A percentile compares a stretch with the other conserved stretches of the same genome.
Conservation (phyloP, 768 basidiomycete genomes). For the Neoboletus brunneissimus region DNA sequence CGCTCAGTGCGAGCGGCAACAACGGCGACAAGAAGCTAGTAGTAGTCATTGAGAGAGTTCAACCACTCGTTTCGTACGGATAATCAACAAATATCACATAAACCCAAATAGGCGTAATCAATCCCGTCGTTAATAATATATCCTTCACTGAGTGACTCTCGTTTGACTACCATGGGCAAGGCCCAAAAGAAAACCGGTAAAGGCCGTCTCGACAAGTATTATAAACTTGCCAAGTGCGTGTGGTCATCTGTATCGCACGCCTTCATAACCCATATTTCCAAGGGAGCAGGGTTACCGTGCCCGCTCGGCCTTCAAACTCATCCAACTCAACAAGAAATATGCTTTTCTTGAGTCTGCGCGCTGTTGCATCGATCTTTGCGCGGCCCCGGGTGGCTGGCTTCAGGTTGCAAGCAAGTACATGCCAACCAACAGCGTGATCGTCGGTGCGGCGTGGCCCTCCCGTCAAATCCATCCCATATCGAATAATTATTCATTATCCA, state of each 20-base stretch:
- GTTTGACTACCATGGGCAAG: slow-evolving; percentile 53
- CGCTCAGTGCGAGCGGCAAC: slow-evolving; percentile 14
- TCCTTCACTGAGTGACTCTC: background rate
- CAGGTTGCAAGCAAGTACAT: slow-evolving; percentile 98
- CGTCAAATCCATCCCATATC: slow-evolving; percentile 3
- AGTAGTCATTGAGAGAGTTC: slow-evolving; percentile 18
- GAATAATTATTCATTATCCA: slow-evolving; percentile 28
- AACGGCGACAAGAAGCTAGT: slow-evolving; percentile 30
- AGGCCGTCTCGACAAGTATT: slow-evolving; percentile 95
- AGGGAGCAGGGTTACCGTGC: slow-evolving; percentile 99
- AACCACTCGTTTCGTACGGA: background rate
- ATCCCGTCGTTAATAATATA: background rate
- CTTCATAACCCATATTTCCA: slow-evolving; percentile 10
- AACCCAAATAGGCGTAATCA: slow-evolving; percentile 19
- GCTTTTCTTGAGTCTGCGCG: slow-evolving; percentile 82
- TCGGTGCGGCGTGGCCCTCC: slow-evolving; percentile 53
- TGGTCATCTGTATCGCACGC: slow-evolving; percentile 3
- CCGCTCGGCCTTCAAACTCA: slow-evolving; percentile 98
- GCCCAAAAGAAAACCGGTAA: slow-evolving; percentile 96
- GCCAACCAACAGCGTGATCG: slow-evolving; percentile 87
- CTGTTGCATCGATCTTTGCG: slow-evolving; percentile 97
- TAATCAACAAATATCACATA: background rate
- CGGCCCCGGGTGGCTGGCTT: slow-evolving; percentile 98
- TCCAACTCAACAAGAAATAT: slow-evolving; percentile 98
- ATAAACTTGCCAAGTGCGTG: slow-evolving; percentile 84